Base-by-base conservation (phyloP, 257 asterid species). In the Nicotiana benthamiana region DNA sequence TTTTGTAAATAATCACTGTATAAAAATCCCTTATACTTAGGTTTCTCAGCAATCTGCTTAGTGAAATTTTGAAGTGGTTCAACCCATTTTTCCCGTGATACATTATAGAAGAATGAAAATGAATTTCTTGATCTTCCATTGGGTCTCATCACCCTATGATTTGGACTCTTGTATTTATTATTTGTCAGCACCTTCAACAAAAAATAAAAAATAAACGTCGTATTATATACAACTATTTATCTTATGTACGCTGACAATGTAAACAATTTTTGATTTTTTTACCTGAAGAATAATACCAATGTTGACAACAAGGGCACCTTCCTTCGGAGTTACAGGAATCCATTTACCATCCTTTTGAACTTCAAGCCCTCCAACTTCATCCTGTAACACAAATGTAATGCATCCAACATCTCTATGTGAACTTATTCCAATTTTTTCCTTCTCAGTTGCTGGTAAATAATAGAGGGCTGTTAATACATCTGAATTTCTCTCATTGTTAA, bases 301-400 rank as follows among this genome's bases (percentile, higher is more conserved):
- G 78, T 88, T 88, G 84, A 88, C 87, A 20, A 91, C 89, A 3
- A 91, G 52, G 13, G 87, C 84, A 66, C 87, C 90, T 8, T 32
- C 77, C 12, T 79, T 60, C 1, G 90, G 90, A 17, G 79, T 70
- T 9, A 86, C 80, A 2, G 91, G 90, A 64, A 86, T 80, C 92
- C 92, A 88, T 59, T 85, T 59, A 6, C 82, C 90, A 54, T 89
- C 77, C 20, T 82, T 85, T 10, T 62, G 75, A 68, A 89, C 89
- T 83, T 90, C 91, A 1, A 91, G 89, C 4, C 93, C 96, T 75
- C 96, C 91, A 17, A 83, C 89, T 79, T 88, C 89, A 75, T 91
- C 96, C 56, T 90, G 93, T 24, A 90, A 62, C 8, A 91, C 80
- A 67, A 91, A 86, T 6, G 91, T 84, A n/a, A 91, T 4, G 52